Evolutionary conservation across 192 early-diverging fungal species (phyloP).

Genomic region (Jimgerdemannia flammicorona): DNA sequence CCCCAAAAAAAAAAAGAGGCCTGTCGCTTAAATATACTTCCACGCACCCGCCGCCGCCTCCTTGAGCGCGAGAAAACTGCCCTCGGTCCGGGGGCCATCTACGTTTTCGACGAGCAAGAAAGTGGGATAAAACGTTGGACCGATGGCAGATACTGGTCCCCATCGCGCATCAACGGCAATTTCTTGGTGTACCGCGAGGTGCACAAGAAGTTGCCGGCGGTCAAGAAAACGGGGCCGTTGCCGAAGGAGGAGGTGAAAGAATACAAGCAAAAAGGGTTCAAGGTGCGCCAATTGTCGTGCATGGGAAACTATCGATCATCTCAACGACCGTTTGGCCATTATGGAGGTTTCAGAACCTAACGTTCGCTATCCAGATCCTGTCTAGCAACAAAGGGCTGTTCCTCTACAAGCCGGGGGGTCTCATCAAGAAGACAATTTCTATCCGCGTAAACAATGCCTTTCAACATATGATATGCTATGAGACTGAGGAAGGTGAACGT

Average conservation of each 20-base stretch:
- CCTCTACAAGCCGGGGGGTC: conserved; percentile 33
- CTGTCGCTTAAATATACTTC: conserved; percentile 48
- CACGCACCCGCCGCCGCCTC: conserved; percentile 52
- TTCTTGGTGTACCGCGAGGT: conserved; percentile 65
- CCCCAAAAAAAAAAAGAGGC: conserved; percentile 50
- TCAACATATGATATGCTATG: conserved; percentile 37
- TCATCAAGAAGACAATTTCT: conserved; percentile 64
- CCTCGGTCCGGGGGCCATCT: conserved; percentile 57
- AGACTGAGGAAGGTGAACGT: conserved; percentile 5
- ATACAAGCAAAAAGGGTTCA: conserved; percentile 4
- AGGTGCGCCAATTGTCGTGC: conserved; percentile 19
- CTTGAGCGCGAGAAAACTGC: conserved; percentile 50
- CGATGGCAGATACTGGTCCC: conserved; percentile 62
- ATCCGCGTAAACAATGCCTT: conserved; percentile 38
- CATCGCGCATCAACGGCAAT: conserved; percentile 61
- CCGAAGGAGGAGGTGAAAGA: conserved; percentile 18
- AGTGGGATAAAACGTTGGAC: conserved; percentile 74
- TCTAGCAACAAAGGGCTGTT: neutral
- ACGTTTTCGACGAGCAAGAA: conserved; percentile 71
- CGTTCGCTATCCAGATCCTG: neutral
- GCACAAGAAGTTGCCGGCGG: conserved; percentile 19
- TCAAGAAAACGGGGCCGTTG: conserved; percentile 35
- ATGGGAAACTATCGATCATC: conserved; percentile 23
- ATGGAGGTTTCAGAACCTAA: no score
- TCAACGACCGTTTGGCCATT: conserved; percentile 23